Percentiles rank a stretch among this genome's conserved stretches.
These are phyloP conservation scores for Pelargonium australe DNA, from an alignment of 441 rosid species.

Conservation along the genomic window DNA sequence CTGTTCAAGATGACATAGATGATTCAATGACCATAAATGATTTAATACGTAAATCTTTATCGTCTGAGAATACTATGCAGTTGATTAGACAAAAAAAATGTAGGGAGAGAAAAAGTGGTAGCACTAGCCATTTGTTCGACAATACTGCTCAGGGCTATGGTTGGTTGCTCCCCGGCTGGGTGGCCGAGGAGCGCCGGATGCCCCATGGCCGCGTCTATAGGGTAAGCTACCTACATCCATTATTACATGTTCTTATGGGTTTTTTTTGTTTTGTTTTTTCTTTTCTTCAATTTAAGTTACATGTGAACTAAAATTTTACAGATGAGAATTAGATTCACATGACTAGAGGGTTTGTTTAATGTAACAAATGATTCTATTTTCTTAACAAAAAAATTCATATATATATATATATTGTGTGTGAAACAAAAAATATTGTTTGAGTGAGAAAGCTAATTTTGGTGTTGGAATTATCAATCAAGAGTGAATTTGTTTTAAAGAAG, in stretches of 20 bases:
- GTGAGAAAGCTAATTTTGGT: no score
- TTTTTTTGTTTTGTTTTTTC: no score
- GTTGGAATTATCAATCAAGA: no score
- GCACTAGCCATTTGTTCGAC: not conserved
- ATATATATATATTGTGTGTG: no score
- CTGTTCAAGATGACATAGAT: not conserved
- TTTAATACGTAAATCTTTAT: not conserved
- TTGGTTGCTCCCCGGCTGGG: slow-evolving; percentile 5
- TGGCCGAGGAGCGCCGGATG: slow-evolving; percentile 1
- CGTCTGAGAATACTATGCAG: not conserved
- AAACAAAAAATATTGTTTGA: no score
- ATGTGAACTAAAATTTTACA: no score
- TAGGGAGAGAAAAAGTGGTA: not conserved
- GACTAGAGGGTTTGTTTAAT: no score
- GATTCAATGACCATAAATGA: no score
- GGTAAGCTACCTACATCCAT: slow-evolving; percentile 1
- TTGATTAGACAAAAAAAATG: not conserved
- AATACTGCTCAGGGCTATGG: not conserved
- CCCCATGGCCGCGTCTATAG: not conserved
- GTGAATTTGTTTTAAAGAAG: no score
- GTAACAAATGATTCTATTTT: no score
- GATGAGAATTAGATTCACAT: no score
- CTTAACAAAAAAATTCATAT: not conserved
- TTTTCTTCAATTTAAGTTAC: no score
- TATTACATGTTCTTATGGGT: not conserved